Conservation (phyloP, 2,329 filamentous ascomycete genomes). For the Fusarium sororula region DNA sequence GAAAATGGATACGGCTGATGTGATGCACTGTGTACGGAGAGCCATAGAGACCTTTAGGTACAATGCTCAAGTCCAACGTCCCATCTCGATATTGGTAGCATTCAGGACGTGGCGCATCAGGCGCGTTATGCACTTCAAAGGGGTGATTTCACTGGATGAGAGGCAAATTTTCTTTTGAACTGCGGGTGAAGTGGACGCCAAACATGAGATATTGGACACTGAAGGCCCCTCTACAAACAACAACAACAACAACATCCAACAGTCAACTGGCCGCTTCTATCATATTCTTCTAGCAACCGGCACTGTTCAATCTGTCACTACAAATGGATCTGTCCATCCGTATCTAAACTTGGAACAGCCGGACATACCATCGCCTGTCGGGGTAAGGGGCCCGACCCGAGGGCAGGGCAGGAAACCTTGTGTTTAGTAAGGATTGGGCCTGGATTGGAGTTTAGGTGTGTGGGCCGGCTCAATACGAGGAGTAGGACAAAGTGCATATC, state of each 20-base stretch:
- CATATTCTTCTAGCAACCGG: neutral
- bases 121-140: conserved; percentile 22
- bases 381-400: conserved; percentile 34
- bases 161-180: neutral
- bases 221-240: neutral
- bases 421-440: conserved; percentile 32
- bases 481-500: conserved; percentile 1
- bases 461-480: conserved; percentile 35
- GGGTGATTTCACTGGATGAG: conserved; percentile 20
- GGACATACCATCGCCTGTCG: conserved; percentile 32
- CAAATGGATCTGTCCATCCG: conserved; percentile 19
- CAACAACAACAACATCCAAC: neutral
- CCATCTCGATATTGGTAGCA: conserved; percentile 36
- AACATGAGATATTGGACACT: neutral
- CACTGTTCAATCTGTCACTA: conserved; percentile 21
- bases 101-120: conserved; percentile 27
- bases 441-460: conserved; percentile 28
- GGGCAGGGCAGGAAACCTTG: conserved; percentile 27
- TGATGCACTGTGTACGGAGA: conserved; percentile 38
- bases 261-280: neutral
- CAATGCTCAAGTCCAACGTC: conserved; percentile 39
- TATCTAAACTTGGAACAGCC: conserved; percentile 38
- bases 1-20: conserved; percentile 27
- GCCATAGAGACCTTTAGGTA: neutral
- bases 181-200: neutral